Conservation (phyloP, 2,329 filamentous ascomycete species). For the Neopestalotiopsis sp. region DNA sequence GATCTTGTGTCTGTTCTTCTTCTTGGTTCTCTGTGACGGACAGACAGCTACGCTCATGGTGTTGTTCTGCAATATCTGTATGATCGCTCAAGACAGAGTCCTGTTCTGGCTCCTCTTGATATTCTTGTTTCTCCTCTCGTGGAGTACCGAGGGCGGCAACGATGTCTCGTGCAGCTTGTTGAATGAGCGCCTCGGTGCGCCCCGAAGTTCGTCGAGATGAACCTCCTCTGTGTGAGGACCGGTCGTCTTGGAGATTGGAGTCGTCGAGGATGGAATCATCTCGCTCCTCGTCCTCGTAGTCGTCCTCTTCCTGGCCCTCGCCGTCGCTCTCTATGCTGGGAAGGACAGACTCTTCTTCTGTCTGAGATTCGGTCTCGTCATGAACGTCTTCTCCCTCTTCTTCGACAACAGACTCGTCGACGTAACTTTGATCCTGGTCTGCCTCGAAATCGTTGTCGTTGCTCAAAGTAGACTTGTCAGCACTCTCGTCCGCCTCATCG, state of each 20-base stretch:
- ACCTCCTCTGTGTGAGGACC: conserved; percentile 23
- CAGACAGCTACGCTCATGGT: conserved; percentile 23
- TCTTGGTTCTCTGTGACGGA: conserved; percentile 28
- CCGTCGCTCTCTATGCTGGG: conserved; percentile 19
- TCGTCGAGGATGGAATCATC: conserved; percentile 1
- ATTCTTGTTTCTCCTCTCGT: conserved; percentile 27
- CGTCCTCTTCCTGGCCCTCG: conserved; percentile 16
- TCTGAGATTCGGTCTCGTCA: not conserved
- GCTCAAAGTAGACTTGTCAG: conserved; percentile 7
- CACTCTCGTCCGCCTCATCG: not conserved
- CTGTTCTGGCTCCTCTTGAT: conserved; percentile 28
- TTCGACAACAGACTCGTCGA: conserved; percentile 4
- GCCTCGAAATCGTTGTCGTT: conserved; percentile 10
- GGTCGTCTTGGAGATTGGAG: conserved; percentile 9
- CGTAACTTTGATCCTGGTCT: not conserved
- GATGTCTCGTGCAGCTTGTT: conserved; percentile 57
- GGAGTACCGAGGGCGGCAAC: conserved; percentile 52
- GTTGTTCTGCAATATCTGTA: conserved; percentile 25
- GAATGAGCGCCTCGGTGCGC: conserved; percentile 58
- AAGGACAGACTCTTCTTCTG: conserved; percentile 14
- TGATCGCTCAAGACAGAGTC: conserved; percentile 39
- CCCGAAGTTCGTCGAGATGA: conserved; percentile 41
- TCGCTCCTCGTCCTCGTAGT: conserved; percentile 13
- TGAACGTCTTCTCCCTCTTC: conserved; percentile 7
- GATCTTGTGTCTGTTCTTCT: conserved; percentile 24